phyloP scores from a whole-genome alignment of 805 yeast species.

The Metschnikowia rubicola region DNA sequence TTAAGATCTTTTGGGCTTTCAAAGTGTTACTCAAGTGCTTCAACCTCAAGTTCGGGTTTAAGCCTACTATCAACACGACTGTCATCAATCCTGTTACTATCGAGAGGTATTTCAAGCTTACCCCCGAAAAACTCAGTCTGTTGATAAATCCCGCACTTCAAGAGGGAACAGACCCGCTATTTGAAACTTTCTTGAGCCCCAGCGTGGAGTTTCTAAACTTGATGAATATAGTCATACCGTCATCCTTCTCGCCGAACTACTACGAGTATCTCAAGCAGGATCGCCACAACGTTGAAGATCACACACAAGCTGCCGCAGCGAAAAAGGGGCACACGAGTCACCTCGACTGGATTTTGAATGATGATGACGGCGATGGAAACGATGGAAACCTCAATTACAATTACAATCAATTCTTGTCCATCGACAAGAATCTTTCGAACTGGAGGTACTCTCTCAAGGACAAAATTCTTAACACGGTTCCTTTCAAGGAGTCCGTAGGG shows the following conservation, averaged over 20 bases:
- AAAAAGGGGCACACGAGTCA: constrained; percentile 17
- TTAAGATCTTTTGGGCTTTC: constrained; percentile 46
- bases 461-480: constrained; percentile 23
- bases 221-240: constrained; percentile 43
- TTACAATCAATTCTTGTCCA: constrained; percentile 39
- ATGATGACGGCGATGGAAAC: constrained; percentile 47
- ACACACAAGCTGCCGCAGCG: not conserved
- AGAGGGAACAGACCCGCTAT: constrained; percentile 27
- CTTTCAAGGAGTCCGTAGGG: constrained; percentile 30
- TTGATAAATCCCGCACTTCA: constrained; percentile 23
- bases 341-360: constrained; percentile 43
- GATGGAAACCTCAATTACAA: constrained; percentile 46
- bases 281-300: constrained; percentile 14
- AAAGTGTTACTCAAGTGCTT: constrained; percentile 41
- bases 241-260: constrained; percentile 44
- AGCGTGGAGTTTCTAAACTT: constrained; percentile 43
- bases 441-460: constrained; percentile 39
- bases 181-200: constrained; percentile 36
- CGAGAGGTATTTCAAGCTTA: constrained; percentile 41
- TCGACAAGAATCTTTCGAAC: constrained; percentile 38
- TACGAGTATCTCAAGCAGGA: constrained; percentile 36
- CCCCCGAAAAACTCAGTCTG: constrained; percentile 40
- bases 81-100: constrained; percentile 47
- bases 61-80: constrained; percentile 44
- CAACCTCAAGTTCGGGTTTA: constrained; percentile 42